Evolutionary conservation across 306 rosid genomes (phyloP).

Genomic region (Trichosanthes truncata): DNA sequence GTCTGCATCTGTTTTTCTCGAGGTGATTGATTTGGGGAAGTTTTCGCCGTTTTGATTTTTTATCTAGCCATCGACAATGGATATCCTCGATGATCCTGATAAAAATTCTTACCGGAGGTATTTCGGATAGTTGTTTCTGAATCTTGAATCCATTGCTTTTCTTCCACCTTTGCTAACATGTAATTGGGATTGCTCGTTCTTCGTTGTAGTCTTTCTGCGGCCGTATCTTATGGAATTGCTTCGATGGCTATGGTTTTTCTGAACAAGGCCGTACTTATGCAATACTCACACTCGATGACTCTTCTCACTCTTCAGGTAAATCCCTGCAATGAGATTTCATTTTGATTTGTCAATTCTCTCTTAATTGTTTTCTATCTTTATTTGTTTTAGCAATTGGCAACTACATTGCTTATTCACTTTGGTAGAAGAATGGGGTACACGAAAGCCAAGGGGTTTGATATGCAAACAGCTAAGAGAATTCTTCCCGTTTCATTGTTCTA

Average conservation of each 20-base stretch:
- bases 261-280: conserved; percentile 92
- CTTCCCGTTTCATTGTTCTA: conserved; percentile 75
- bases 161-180: not conserved
- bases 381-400: conserved; percentile 61
- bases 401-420: conserved; percentile 58
- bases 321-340: not conserved
- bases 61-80: conserved; percentile 34
- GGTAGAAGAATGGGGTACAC: conserved; percentile 68
- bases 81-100: conserved; percentile 50
- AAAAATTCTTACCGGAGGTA: conserved; percentile 36
- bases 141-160: not conserved
- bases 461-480: conserved; percentile 63
- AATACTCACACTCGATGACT: conserved; percentile 75
- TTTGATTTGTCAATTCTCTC: not conserved
- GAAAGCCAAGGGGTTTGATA: conserved; percentile 49
- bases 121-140: not conserved
- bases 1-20: not conserved
- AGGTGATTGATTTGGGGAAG: conserved; percentile 8
- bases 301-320: conserved; percentile 84
- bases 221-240: conserved; percentile 75
- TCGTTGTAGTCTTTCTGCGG: conserved; percentile 58
- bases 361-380: not conserved
- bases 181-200: conserved; percentile 9
- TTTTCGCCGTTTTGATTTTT: not conserved
- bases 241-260: conserved; percentile 98